Evolutionary conservation across 495 filamentous ascomycete species (phyloP), one percentile per base, ranked within the genome.

Genomic region (Articulospora tetracladia): DNA sequence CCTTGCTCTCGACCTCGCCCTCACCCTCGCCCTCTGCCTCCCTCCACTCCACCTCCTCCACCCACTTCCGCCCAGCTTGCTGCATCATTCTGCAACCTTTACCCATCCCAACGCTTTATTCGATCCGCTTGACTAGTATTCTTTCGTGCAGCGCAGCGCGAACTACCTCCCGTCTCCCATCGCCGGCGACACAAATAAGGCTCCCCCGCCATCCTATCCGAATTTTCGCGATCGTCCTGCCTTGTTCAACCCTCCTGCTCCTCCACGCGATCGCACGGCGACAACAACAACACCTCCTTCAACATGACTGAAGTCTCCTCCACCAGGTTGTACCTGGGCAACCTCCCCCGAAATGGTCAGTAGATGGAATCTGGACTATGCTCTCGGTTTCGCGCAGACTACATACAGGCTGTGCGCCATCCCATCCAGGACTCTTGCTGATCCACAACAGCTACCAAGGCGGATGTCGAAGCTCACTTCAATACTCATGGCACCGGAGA

Each of bases 301-400:
- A 68, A 23, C 66, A 87, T 86, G 83, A 82, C 83, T 53, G 86
- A 95, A 76, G 93, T 96, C 52, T 96, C 91, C 55, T 86, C 88
- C 54, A 97, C 94, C 68, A 84, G 94, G 77, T 61, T 97, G 53
- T 98, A 98, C 82, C 82, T 98, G 73, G 94, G 94, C 72, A 98
- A 98, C 76, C 86, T 98, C 72, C 94, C 95, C 71, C 92, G 92
- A 76, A 90, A 89, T 75, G 94, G 93, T 97, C 87, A 80, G 92
- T 77, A 60, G 19, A 55, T 28, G 27, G 20, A 36, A 61, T 65
- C 46, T 11, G 11, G 13, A 30, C 57, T 46, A 22, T 12, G 26
- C n/a, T n/a, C n/a, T n/a, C n/a, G n/a, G n/a, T n/a, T n/a, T n/a
- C 22, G 1, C 48, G 41, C 24, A 30, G 28, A 10, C 10, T 11